Base-by-base conservation (phyloP, 164 flowering plant genomes). In the Liquidambar formosana region DNA sequence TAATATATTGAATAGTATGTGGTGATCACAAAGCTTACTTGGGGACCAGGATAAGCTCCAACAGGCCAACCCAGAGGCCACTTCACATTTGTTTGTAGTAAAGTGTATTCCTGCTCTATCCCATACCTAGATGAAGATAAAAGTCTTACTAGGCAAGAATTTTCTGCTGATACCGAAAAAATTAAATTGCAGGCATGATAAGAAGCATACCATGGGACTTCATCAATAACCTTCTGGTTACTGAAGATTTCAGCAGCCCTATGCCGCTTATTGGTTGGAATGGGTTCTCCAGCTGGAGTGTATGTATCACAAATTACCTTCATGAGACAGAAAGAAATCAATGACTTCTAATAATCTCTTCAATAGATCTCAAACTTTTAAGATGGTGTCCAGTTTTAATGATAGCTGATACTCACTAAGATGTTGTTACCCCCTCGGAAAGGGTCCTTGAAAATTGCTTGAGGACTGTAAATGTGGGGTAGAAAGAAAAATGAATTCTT, bases 21-120 rank as follows among this genome's bases (percentile, higher is more conserved):
- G n/a, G n/a, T n/a, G n/a, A n/a, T n/a, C n/a, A n/a, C n/a, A n/a
- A n/a, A n/a, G n/a, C n/a, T 56, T 75, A 94, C 98, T 92, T 93
- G 98, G 65, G 99, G 98, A 69, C 97, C 97, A 68, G 99, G 99
- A 65, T 86, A 95, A 61, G 82, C 99, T 81, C 99, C 99, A 65
- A 85, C 88, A 49, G 99, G 99, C 99, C 99, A 95, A 26, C 97
- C 99, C 68, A 95, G 71, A 63, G 99, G 99, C 97, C 97, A 95
- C 47, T 95, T 87, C 57, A 95, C 97, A 71, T 90, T 67, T 74
- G 78, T 52, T 80, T 93, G 97, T 66, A 95, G 89, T 60, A 95
- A 81, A 41, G 99, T 95, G 87, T 94, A 92, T 75, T 94, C 97
- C 77, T 94, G 99, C 81, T 95, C 99, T 19, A 95, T 95, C 1